Evolutionary conservation across 768 basidiomycete species (phyloP).

Genomic region (Hygrophoropsis aurantiaca): DNA sequence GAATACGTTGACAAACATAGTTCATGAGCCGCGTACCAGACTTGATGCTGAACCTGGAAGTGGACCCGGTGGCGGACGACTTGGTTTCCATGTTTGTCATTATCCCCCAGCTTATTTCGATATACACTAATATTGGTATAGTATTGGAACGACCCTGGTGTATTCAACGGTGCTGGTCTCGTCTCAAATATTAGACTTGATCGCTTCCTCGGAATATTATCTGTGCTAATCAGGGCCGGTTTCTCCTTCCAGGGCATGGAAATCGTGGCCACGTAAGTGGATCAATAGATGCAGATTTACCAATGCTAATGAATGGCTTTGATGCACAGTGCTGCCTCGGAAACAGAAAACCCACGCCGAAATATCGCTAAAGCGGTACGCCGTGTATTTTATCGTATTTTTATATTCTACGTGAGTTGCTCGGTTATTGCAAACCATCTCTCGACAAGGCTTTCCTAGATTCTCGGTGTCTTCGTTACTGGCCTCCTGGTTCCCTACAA

Average conservation of each 20-base stretch:
- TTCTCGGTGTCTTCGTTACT: constrained; percentile 66
- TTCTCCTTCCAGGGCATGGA: constrained; percentile 60
- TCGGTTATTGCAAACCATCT: background rate
- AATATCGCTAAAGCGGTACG: constrained; percentile 76
- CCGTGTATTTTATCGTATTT: constrained; percentile 78
- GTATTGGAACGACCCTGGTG: constrained; percentile 48
- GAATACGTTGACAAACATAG: no score
- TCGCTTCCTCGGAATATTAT: constrained; percentile 34
- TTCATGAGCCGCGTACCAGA: no score
- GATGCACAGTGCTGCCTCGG: constrained; percentile 69
- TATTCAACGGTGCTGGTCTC: constrained; percentile 28
- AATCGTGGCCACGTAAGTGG: constrained; percentile 29
- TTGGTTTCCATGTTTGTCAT: constrained; percentile 61
- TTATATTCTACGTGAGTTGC: constrained; percentile 65
- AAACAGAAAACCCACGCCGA: constrained; percentile 73
- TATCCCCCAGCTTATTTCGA: background rate
- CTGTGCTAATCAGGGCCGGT: constrained; percentile 54
- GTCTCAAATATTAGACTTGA: constrained; percentile 4
- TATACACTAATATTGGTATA: constrained; percentile 36
- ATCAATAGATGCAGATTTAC: no score
- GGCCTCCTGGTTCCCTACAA: constrained; percentile 77
- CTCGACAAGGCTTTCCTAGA: constrained; percentile 29
- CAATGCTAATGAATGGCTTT: no score
- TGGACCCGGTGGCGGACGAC: constrained; percentile 57
- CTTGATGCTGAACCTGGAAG: no score